Percentiles rank a stretch among this genome's conserved stretches.
phyloP scores from a whole-genome alignment of 306 rosid genomes.

The Lagenaria siceraria region DNA sequence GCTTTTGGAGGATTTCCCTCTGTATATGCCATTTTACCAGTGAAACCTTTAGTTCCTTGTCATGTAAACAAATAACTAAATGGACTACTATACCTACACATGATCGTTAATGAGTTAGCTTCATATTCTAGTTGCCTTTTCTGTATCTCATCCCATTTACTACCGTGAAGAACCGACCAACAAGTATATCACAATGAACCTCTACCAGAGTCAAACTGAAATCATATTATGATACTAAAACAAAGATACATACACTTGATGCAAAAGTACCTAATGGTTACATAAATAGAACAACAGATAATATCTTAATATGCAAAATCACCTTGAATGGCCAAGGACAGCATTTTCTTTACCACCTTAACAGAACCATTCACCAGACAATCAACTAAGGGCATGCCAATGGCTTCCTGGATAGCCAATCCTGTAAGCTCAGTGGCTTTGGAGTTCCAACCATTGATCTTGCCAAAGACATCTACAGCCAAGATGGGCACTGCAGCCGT shows the following conservation, averaged over 20 bases:
- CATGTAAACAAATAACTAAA: neutral
- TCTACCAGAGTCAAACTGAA: neutral
- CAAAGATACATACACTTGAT: neutral
- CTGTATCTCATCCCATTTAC: neutral
- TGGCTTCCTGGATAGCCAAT: constrained; percentile 23
- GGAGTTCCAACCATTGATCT: constrained; percentile 30
- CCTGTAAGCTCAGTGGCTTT: constrained; percentile 33
- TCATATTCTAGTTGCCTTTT: neutral
- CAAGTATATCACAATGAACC: neutral
- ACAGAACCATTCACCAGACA: constrained; percentile 25
- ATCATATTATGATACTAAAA: neutral
- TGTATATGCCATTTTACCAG: neutral
- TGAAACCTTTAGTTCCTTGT: neutral
- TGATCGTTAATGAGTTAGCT: neutral
- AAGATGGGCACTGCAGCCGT: constrained; percentile 38
- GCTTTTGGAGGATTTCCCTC: neutral
- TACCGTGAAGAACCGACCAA: neutral
- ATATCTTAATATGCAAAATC: neutral
- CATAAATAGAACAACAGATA: neutral
- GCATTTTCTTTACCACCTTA: constrained; percentile 25
- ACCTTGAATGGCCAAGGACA: constrained; percentile 25
- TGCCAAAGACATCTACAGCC: constrained; percentile 23
- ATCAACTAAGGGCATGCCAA: constrained; percentile 22
- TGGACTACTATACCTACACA: neutral
- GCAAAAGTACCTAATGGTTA: neutral